Evolutionary conservation across 768 basidiomycete genomes (phyloP), one percentile per base, ranked within the genome.

Genomic region (Rhizopogon roseolus): DNA sequence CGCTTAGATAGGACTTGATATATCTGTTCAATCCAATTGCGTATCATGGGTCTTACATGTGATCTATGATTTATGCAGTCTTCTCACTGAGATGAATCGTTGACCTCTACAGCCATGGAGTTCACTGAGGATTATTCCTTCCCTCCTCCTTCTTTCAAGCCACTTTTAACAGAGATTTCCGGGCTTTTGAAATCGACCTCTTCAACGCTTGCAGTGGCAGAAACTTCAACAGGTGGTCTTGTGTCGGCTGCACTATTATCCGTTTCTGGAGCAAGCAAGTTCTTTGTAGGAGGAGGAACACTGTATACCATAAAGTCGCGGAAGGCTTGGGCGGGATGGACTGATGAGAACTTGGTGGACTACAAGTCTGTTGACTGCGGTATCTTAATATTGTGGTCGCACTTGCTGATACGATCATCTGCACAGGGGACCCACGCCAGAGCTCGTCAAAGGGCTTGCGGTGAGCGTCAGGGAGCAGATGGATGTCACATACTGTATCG

Each of bases 201-300:
- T 8, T 50, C 56, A 19, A 62, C 61, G 1, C 53, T 63, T 6
- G 53, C 59, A 11, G 57, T 63, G 16, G 58, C 58, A 46, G 62
- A 63, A 53, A 63, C 62, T 22, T 52, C 58, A 10, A 39, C 61
- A 27, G 62, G 62, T 25, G 62, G 62, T 22, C 58, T 62, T 16
- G 52, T 63, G 41, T 63, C 62, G 29, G 62, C 58, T 27, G 27
- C 58, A 11, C 50, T 63, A 0, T 51, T 63, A 7, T 59, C 62
- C 1, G 52, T 62, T 1, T 41, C 62, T 17, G 62, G 62, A 14
- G 61, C 61, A 8, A 62, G 61, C 36, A 50, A 50, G 32, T 62
- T 44, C 34, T 62, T 60, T 29, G 38, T 50, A 7, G 56, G 61
- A 36, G 62, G 62, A 9, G 45, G 54, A 36, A 63, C 61, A 10